These are phyloP conservation scores for Alternaria burnsii DNA, from an alignment of 2,329 filamentous ascomycete species.

Conservation along the genomic window DNA sequence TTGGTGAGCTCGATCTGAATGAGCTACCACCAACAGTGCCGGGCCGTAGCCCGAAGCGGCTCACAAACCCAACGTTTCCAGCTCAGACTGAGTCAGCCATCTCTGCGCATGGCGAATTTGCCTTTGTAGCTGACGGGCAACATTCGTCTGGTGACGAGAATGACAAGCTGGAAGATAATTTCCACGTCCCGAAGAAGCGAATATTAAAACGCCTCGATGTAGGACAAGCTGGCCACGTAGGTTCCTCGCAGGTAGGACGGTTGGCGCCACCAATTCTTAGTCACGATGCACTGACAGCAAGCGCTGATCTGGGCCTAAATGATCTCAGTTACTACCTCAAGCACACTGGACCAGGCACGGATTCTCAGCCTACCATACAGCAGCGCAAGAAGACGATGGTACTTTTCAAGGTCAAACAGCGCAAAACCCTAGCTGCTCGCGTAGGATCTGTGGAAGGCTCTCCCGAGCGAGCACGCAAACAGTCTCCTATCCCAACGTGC, in stretches of 20 bases:
- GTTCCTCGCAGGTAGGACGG: conserved; percentile 31
- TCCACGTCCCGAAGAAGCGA: conserved; percentile 23
- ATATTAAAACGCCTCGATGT: conserved; percentile 8
- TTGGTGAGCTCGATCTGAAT: conserved; percentile 25
- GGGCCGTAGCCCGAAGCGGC: conserved; percentile 35
- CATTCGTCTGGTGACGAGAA: conserved; percentile 34
- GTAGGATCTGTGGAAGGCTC: conserved; percentile 35
- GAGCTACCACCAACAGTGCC: conserved; percentile 33
- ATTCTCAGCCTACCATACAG: conserved; percentile 13
- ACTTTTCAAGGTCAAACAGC: conserved; percentile 35
- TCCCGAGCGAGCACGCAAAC: conserved; percentile 23
- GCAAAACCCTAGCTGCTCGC: conserved; percentile 34
- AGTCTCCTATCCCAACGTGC: conserved; percentile 33
- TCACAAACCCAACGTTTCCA: conserved; percentile 28
- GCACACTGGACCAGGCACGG: conserved; percentile 38
- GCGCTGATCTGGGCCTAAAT: conserved; percentile 36
- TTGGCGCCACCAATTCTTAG: conserved; percentile 46
- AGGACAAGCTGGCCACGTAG: conserved; percentile 27
- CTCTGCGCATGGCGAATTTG: conserved; percentile 34
- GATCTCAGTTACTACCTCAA: conserved; percentile 43
- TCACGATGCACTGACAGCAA: conserved; percentile 42
- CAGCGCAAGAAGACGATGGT: conserved; percentile 32
- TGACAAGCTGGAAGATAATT: conserved; percentile 13
- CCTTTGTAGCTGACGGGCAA: conserved; percentile 31
- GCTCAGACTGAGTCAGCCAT: conserved; percentile 19